Base-by-base conservation (phyloP, 2,329 filamentous ascomycete species). In the Acephala macrosclerotiorum region DNA sequence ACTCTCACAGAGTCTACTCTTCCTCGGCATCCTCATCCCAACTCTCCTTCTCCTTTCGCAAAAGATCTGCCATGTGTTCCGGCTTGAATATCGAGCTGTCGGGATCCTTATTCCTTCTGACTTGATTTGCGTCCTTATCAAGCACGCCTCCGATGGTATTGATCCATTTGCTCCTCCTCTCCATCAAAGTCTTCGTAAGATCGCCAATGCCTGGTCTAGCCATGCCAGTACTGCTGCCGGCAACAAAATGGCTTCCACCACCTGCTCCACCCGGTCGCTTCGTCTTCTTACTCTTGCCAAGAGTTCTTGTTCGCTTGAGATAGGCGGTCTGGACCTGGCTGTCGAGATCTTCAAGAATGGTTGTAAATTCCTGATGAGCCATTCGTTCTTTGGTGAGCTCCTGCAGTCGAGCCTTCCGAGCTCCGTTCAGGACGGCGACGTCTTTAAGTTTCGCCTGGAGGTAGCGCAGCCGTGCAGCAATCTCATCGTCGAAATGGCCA, bases 311-410 rank as follows among this genome's bases (percentile, higher is more conserved):
- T 26, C 96, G 91, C 81, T 99, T 99, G 53, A 97, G 89, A 76
- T 98, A 99, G 3, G 96, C 95, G 60, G 93, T 91, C 76, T 98
- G 94, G 49, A 98, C 94, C 77, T 98, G 96, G 49, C 90, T 89
- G 82, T 99, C 96, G 25, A 99, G 89, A 77, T 99, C 96, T 77
- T 99, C 96, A 59, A 96, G 90, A 73, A 99, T 99, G 63, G 94
- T 97, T 77, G 91, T 91, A 82, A 97, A 99, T 77, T 99, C 96
- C 76, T 99, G 96, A 80, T 96, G 90, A 0, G 96, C 96, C 88
- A 99, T 95, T 70, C 93, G 90, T 77, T 97, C 94, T 73, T 94
- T 91, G 8, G 96, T 93, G 33, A 97, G 85, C 42, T 97, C 94
- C 1, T 93, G 89, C 12, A 99, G 84, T 2, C 94, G 88, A 7